Conservation (phyloP, 306 rosid species). For the Trifolium dubium region DNA sequence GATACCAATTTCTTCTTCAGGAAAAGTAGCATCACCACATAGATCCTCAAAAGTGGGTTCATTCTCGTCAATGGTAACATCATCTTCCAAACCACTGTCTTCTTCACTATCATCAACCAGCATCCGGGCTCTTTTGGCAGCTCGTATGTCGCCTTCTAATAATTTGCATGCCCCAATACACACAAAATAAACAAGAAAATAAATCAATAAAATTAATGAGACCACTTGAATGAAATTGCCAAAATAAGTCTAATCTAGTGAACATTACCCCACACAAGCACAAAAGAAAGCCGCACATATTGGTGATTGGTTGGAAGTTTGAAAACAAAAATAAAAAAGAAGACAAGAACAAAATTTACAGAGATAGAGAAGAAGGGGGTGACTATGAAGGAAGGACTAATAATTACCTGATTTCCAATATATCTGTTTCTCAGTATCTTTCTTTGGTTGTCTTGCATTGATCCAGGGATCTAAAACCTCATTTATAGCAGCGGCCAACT, state of each 20-base stretch:
- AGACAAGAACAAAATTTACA: not conserved
- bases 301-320: conserved; percentile 5
- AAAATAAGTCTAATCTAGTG: conserved; percentile 3
- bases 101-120: conserved; percentile 73
- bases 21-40: conserved; percentile 66
- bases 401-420: conserved; percentile 86
- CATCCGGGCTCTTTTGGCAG: conserved; percentile 79
- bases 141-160: conserved; percentile 74
- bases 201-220: conserved; percentile 8
- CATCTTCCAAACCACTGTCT: conserved; percentile 66
- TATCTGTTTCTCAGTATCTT: conserved; percentile 78
- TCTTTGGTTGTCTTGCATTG: conserved; percentile 91
- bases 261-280: not conserved
- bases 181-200: conserved; percentile 12
- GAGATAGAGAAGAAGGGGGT: not conserved
- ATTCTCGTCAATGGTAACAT: conserved; percentile 52
- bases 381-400: conserved; percentile 16
- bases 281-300: conserved; percentile 15
- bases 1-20: conserved; percentile 47
- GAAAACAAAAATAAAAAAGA: not conserved
- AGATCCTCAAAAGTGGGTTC: conserved; percentile 76
- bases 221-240: conserved; percentile 20
- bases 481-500: conserved; percentile 93
- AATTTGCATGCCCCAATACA: conserved; percentile 45
- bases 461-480: conserved; percentile 99